Evolutionary conservation across 2,329 filamentous ascomycete species (phyloP).

Genomic region (Coniosporium tulheliwenetii): DNA sequence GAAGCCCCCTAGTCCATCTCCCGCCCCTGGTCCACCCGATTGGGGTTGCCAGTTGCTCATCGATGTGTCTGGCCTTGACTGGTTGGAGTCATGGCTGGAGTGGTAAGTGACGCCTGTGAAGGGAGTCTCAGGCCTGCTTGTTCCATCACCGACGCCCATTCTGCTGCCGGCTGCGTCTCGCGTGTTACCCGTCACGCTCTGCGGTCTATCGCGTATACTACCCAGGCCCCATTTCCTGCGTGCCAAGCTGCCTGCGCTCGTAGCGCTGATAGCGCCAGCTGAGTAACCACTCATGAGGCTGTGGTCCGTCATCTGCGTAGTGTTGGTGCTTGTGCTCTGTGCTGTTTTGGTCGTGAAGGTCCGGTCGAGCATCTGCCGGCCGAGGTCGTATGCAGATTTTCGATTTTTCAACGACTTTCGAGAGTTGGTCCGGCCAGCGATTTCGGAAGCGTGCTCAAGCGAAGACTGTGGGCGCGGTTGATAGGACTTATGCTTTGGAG

Average conservation of each 20-base stretch:
- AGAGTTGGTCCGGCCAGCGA: conserved; percentile 4
- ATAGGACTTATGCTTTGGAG: conserved; percentile 37
- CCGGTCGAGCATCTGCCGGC: conserved; percentile 52
- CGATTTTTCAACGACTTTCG: conserved; percentile 34
- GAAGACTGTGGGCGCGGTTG: conserved; percentile 22
- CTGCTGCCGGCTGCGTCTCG: conserved; percentile 24
- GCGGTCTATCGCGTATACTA: conserved; percentile 30
- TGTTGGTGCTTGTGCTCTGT: conserved; percentile 49
- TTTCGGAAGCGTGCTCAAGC: conserved; percentile 10
- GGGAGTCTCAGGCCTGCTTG: conserved; percentile 32
- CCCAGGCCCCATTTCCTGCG: conserved; percentile 46
- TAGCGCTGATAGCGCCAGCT: conserved; percentile 81
- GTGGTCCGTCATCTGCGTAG: conserved; percentile 60
- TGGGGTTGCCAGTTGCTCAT: conserved; percentile 22
- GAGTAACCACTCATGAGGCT: conserved; percentile 92
- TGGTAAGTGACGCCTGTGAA: conserved; percentile 77
- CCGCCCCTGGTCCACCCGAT: conserved; percentile 35
- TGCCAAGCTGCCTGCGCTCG: conserved; percentile 85
- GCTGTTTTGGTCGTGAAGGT: conserved; percentile 80
- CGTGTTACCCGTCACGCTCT: conserved; percentile 48
- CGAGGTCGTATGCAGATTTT: conserved; percentile 67
- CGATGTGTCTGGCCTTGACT: conserved; percentile 42
- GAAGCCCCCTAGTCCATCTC: conserved; percentile 51
- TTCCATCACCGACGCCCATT: conserved; percentile 13
- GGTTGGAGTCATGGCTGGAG: conserved; percentile 61